Conservation (phyloP, 805 yeast genomes). For the Nakazawaea holstii region DNA sequence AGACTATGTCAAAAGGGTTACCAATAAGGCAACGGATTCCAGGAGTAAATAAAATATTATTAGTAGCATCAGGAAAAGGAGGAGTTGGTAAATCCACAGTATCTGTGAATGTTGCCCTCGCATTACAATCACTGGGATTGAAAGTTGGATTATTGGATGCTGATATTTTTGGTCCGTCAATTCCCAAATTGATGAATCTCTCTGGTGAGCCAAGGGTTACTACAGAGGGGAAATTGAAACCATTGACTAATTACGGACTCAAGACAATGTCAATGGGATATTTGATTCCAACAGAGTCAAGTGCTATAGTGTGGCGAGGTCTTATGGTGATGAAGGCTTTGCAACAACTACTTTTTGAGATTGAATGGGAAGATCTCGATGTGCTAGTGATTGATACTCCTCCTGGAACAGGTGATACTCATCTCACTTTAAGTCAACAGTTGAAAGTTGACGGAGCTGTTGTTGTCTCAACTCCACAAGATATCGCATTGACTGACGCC, state of each 20-base stretch:
- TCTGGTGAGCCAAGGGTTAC: constrained; percentile 64
- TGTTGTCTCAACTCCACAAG: constrained; percentile 83
- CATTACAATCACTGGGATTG: constrained; percentile 47
- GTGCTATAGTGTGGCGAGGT: constrained; percentile 83
- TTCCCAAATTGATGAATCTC: constrained; percentile 68
- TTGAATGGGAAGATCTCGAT: constrained; percentile 67
- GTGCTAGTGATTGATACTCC: constrained; percentile 78
- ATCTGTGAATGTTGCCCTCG: constrained; percentile 60
- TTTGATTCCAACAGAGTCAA: constrained; percentile 56
- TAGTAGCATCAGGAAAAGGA: constrained; percentile 75
- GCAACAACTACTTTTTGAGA: constrained; percentile 79
- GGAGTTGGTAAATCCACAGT: constrained; percentile 83
- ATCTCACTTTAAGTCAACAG: constrained; percentile 76
- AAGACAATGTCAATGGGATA: constrained; percentile 91
- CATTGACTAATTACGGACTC: constrained; percentile 68
- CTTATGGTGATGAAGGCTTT: constrained; percentile 82
- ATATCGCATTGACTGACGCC: constrained; percentile 75
- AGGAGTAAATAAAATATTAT: constrained; percentile 54
- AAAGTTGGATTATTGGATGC: constrained; percentile 71
- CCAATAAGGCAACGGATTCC: constrained; percentile 53
- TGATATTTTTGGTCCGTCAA: constrained; percentile 81
- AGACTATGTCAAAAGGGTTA: constrained; percentile 44
- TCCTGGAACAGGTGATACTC: constrained; percentile 90
- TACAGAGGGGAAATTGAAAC: constrained; percentile 48
- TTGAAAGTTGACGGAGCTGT: constrained; percentile 74